A percentile compares a stretch with the other conserved stretches of the same genome.
These are phyloP conservation scores for Candida sphagnicola DNA, from an alignment of 805 yeast species.

Conservation along the genomic window DNA sequence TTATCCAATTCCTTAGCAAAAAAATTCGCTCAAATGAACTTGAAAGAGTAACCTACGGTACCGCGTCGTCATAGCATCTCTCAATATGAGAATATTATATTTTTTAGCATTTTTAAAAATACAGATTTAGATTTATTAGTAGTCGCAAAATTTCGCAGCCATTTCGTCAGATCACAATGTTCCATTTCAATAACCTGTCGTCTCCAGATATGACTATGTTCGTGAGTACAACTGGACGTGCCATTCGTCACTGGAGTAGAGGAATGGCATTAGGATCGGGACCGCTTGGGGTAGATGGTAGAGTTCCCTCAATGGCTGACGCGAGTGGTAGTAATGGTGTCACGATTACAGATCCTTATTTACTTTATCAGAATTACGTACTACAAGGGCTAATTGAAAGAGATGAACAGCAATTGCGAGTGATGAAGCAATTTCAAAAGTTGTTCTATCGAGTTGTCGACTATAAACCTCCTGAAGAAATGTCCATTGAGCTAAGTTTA, in stretches of 20 bases:
- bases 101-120: too few relatives aligned
- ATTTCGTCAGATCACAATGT: too few relatives aligned
- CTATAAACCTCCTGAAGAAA: slow-evolving; percentile 52
- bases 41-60: too few relatives aligned
- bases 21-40: slow-evolving; percentile 37
- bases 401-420: slow-evolving; percentile 60
- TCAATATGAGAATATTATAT: too few relatives aligned
- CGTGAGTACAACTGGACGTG: too few relatives aligned
- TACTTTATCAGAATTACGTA: slow-evolving; percentile 52
- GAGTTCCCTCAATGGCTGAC: slow-evolving; percentile 20
- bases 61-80: too few relatives aligned
- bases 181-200: too few relatives aligned
- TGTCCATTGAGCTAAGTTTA: slow-evolving; percentile 40
- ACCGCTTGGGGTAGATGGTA: slow-evolving; percentile 36
- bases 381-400: slow-evolving; percentile 46
- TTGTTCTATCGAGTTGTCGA: slow-evolving; percentile 54
- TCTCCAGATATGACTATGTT: too few relatives aligned
- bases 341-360: slow-evolving; percentile 60
- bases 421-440: slow-evolving; percentile 59
- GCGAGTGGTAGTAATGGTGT: slow-evolving; percentile 11
- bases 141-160: background rate
- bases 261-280: slow-evolving; percentile 22
- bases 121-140: too few relatives aligned
- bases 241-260: too few relatives aligned
- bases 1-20: slow-evolving; percentile 35